Base-by-base conservation (phyloP, 768 basidiomycete genomes). In the Termitomyces sp. region DNA sequence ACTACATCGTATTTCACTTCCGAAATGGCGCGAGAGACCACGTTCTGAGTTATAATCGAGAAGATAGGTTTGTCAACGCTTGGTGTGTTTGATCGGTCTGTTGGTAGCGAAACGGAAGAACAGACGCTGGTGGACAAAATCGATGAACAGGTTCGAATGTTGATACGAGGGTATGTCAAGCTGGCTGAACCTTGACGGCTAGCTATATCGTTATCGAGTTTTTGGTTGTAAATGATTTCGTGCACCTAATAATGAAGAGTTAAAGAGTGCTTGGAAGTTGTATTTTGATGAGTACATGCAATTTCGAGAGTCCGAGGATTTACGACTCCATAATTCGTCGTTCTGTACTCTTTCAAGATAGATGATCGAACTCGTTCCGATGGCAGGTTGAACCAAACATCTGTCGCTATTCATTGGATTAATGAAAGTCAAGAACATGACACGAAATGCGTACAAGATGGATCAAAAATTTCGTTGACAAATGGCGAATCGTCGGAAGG, bases 401-500 rank as follows among this genome's bases (percentile, higher is more conserved):
- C 70, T 11, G 73, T 79, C 37, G 73, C 77, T 80, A 53, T 53
- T 53, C 61, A 57, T 21, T 4, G 6, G n/a, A 26, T 59, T 19
- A 50, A 35, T 6, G 11, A 42, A 30, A 37, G 15, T 12, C 35
- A 21, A 26, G 28, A 14, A n/a, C 40, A 28, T 41, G 51, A 37
- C 5, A 28, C 10, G 7, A 38, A 31, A 30, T 12, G 67, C 76
- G 56, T 60, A 77, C 77, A 62, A 15, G 66, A 71, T 26, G 81
- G 80, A 61, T 81, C 78, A 58, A 82, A 83, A 6, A 81, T 76
- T 59, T 80, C 79, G 64, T 83, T 82, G 43, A 76, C 71, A 60
- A 81, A 83, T 1, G 77, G 77, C 1, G 77, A 75, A 55, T 79
- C 78, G 55, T 83, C 81, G 46, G 78, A 78, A 8, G 78, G 78